These are phyloP conservation scores for Diaporthe batatas DNA, from an alignment of 2,329 filamentous ascomycete species.

Conservation along the genomic window DNA sequence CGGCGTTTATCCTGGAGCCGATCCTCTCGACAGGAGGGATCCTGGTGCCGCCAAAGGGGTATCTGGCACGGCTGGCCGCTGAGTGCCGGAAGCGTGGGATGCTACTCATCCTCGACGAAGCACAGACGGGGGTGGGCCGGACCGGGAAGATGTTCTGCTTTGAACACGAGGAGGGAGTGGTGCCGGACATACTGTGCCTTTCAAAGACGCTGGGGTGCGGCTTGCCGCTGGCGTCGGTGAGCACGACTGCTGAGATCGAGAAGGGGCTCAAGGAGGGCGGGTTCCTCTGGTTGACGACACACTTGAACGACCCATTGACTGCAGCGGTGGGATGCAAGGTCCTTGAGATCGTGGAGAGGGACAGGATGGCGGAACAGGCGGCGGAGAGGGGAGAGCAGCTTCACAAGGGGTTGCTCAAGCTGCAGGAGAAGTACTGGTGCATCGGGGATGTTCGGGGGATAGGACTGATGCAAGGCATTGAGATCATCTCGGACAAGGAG, in stretches of 20 bases:
- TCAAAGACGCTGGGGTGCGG: constrained; percentile 69
- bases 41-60: constrained; percentile 66
- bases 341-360: constrained; percentile 65
- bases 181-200: constrained; percentile 64
- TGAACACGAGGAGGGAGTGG: constrained; percentile 61
- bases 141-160: constrained; percentile 72
- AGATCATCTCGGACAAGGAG: constrained; percentile 60
- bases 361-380: constrained; percentile 58
- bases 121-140: constrained; percentile 70
- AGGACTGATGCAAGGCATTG: constrained; percentile 63
- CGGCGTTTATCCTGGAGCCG: constrained; percentile 73
- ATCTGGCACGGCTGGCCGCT: constrained; percentile 63
- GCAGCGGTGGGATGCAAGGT: constrained; percentile 68
- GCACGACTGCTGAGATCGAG: constrained; percentile 63
- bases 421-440: constrained; percentile 64
- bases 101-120: constrained; percentile 71
- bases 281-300: constrained; percentile 66
- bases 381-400: constrained; percentile 58
- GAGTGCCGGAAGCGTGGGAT: constrained; percentile 68
- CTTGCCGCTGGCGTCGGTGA: constrained; percentile 63
- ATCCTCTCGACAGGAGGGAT: constrained; percentile 71
- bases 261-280: constrained; percentile 57
- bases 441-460: constrained; percentile 66
- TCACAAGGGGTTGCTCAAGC: constrained; percentile 55
- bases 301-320: constrained; percentile 67